Percentiles rank a stretch among this genome's conserved stretches.
These are phyloP conservation scores for Tetradesmus lagerheimii DNA, from an alignment of 139 green algal genomes.

Conservation along the genomic window DNA sequence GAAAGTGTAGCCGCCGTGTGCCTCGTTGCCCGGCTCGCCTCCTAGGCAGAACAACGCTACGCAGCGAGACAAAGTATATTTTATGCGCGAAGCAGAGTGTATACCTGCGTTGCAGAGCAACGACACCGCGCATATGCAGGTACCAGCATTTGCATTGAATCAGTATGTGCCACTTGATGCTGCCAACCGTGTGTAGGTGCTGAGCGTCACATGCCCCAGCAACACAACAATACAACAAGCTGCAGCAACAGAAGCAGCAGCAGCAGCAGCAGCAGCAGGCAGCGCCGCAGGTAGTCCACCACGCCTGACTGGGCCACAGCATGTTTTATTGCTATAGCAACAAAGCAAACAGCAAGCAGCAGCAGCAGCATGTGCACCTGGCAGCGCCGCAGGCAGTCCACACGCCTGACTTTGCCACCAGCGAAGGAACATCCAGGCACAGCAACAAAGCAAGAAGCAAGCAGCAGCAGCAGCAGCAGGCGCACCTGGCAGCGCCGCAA, in stretches of 20 bases:
- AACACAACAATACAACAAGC: neutral
- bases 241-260: neutral
- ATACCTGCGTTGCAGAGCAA: too few species aligned
- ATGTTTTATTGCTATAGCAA: too few species aligned
- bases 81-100: too few species aligned
- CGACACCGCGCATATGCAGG: too few species aligned
- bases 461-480: neutral
- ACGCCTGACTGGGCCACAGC: constrained; percentile 60
- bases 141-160: too few species aligned
- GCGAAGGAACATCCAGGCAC: constrained; percentile 53
- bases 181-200: too few species aligned
- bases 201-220: too few species aligned
- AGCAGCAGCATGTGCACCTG: too few species aligned
- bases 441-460: neutral
- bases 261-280: constrained; percentile 66
- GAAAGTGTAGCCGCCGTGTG: constrained; percentile 98
- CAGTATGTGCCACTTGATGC: too few species aligned
- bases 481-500: constrained; percentile 44
- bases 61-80: too few species aligned
- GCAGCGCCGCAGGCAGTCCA: constrained; percentile 67
- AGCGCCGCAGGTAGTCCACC: constrained; percentile 74
- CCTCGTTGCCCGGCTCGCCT: constrained; percentile 97
- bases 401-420: constrained; percentile 63
- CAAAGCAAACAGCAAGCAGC: neutral
- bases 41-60: too few species aligned